Percentiles rank a stretch among this genome's conserved stretches.
Evolutionary conservation across 1,284 basidiomycete genomes (phyloP).

Genomic region (Cystobasidium slooffiae): DNA sequence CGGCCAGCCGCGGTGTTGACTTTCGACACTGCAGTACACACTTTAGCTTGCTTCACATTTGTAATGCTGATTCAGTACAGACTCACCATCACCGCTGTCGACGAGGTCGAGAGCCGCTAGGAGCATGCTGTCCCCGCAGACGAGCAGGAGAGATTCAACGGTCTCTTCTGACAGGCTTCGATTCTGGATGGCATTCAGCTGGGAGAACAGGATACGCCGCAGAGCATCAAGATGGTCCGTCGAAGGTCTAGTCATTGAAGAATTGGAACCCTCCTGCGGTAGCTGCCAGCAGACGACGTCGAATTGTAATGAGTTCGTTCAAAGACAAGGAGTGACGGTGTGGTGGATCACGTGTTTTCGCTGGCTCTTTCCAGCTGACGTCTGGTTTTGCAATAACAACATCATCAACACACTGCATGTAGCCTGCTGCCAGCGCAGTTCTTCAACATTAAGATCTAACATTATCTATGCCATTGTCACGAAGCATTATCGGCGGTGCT

Average conservation of each 20-base stretch:
- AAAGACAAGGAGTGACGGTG: neutral
- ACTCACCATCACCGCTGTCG: slow-evolving; percentile 33
- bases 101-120: slow-evolving; percentile 40
- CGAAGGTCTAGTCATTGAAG: neutral
- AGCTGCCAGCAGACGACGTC: neutral
- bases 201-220: slow-evolving; percentile 20
- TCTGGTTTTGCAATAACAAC: neutral
- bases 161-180: slow-evolving; percentile 31
- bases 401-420: neutral
- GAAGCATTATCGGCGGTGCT: slow-evolving; percentile 49
- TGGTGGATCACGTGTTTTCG: neutral
- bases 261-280: neutral
- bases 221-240: neutral
- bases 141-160: slow-evolving; percentile 32
- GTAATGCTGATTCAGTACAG: neutral
- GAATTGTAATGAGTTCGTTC: neutral
- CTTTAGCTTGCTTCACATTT: neutral
- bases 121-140: slow-evolving; percentile 43
- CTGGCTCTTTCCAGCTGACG: neutral
- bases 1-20: slow-evolving; percentile 17
- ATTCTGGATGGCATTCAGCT: slow-evolving; percentile 14
- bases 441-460: neutral
- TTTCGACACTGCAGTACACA: slow-evolving; percentile 19
- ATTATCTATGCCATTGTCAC: neutral
- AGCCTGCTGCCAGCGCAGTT: neutral